phyloP scores from a whole-genome alignment of 2,329 filamentous ascomycete genomes.

The Talaromyces sp. region DNA sequence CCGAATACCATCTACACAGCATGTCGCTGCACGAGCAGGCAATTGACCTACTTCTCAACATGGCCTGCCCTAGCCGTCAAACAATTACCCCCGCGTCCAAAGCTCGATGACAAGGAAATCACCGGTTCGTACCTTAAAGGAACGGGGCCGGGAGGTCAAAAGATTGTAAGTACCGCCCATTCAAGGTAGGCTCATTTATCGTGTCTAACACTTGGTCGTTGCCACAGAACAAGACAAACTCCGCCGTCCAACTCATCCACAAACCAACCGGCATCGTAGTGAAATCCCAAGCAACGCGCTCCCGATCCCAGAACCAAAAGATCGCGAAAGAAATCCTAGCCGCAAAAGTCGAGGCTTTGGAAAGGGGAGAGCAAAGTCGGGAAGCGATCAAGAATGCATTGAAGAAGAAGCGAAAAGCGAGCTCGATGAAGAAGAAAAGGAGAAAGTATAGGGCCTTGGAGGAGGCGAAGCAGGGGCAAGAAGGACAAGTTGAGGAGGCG shows the following conservation, averaged over 20 bases:
- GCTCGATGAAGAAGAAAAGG: constrained; percentile 43
- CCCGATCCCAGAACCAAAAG: constrained; percentile 79
- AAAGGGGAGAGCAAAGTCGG: constrained; percentile 73
- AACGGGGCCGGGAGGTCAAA: constrained; percentile 88
- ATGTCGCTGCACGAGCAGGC: neutral
- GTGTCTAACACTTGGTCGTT: neutral
- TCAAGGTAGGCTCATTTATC: too few relatives aligned
- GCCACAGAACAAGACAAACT: constrained; percentile 84
- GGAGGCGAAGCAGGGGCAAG: constrained; percentile 24
- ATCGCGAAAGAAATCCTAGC: constrained; percentile 76
- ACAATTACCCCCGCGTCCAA: constrained; percentile 71
- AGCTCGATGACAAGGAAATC: constrained; percentile 73
- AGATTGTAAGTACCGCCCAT: constrained; percentile 61
- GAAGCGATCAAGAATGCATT: constrained; percentile 75
- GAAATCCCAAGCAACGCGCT: constrained; percentile 90
- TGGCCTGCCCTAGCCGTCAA: constrained; percentile 38
- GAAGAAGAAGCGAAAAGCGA: constrained; percentile 62
- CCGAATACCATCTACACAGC: neutral
- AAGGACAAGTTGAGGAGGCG: constrained; percentile 13
- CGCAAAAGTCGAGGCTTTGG: constrained; percentile 69
- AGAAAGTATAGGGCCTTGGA: constrained; percentile 44
- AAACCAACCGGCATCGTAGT: constrained; percentile 86
- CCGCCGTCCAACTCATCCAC: constrained; percentile 89
- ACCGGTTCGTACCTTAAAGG: constrained; percentile 86
- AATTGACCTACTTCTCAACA: constrained; percentile 7